Evolutionary conservation across 441 rosid species (phyloP), one percentile per base, ranked within the genome.

Genomic region (Mallotus repandus): DNA sequence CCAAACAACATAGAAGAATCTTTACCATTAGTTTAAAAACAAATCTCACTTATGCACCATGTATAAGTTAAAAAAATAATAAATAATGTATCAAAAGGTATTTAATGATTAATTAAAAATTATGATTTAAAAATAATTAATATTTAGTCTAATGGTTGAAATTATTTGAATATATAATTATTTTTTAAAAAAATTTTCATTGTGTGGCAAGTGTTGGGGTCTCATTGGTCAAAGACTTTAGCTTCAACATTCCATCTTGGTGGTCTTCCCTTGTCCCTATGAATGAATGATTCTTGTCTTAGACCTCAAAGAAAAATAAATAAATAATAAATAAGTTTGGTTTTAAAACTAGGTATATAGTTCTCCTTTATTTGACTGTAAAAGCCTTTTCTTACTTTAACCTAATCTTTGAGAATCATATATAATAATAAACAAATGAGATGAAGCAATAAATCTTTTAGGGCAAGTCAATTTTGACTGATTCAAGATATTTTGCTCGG

Each of bases 161-260:
- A 38, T 38, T 38, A 38, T 38, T 38, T 6, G 6, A 38, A 38
- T 6, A 38, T 4, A 5, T 0, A 38, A 38, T 38, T 38, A 4
- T 38, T 38, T 38, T 3, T 38, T 38, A 7, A 38, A 38, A 38
- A 38, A 38, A 0, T 38, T 4, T 38, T 38, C 5, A 6, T 4
- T 38, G 41, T 32, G 32, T 13, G 35, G 62, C 68, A 63, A 35
- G 75, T 77, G 72, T 69, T 55, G 48, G 55, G 71, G 59, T 72
- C 53, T 69, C 45, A 69, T 59, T 60, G 77, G 77, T 22, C 14
- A 41, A 5, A 48, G 53, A 50, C 16, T 63, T 55, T 0, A 18
- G 38, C 25, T 16, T 62, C 43, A 18, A 69, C 61, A 68, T 80
- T 83, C 82, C 55, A 79, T 21, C 38, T 67, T 32, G 77, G 71